Percentiles rank a stretch among this genome's conserved stretches.
These are phyloP conservation scores for Thalassiosira oceanica DNA, from an alignment of 352 stramenopile species.

Conservation along the genomic window DNA sequence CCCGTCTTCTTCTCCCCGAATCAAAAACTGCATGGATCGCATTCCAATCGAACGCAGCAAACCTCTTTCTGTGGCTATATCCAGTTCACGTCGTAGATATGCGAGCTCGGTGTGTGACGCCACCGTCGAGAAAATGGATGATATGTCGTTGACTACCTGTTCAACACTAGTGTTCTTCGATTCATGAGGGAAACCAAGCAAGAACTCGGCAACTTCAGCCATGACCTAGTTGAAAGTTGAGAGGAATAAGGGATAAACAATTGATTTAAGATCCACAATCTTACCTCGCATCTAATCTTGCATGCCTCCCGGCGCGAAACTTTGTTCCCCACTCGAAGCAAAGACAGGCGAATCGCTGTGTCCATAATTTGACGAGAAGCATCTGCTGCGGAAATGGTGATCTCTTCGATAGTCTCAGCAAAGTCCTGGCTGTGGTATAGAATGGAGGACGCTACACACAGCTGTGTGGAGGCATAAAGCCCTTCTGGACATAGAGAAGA, in stretches of 20 bases:
- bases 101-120: slow-evolving; percentile 36
- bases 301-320: slow-evolving; percentile 23
- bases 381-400: slow-evolving; percentile 13
- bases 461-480: slow-evolving; percentile 49
- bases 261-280: no score
- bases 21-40: slow-evolving; percentile 36
- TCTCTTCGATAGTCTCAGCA: no score
- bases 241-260: no score
- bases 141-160: slow-evolving; percentile 39
- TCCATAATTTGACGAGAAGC: slow-evolving; percentile 67
- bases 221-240: no score
- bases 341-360: slow-evolving; percentile 57
- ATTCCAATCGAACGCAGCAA: slow-evolving; percentile 53
- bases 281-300: slow-evolving; percentile 27
- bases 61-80: slow-evolving; percentile 40
- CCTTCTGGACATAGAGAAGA: slow-evolving; percentile 47
- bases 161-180: background rate
- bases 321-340: slow-evolving; percentile 6
- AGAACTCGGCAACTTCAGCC: slow-evolving; percentile 33
- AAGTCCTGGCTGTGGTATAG: slow-evolving; percentile 54
- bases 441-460: slow-evolving; percentile 49
- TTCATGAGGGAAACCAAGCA: slow-evolving; percentile 40
- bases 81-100: slow-evolving; percentile 32
- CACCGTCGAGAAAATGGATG: slow-evolving; percentile 47
- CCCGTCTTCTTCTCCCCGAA: slow-evolving; percentile 36